These are phyloP conservation scores for Pestalotiopsis sp. DNA, from an alignment of 2,329 filamentous ascomycete genomes.

Conservation along the genomic window DNA sequence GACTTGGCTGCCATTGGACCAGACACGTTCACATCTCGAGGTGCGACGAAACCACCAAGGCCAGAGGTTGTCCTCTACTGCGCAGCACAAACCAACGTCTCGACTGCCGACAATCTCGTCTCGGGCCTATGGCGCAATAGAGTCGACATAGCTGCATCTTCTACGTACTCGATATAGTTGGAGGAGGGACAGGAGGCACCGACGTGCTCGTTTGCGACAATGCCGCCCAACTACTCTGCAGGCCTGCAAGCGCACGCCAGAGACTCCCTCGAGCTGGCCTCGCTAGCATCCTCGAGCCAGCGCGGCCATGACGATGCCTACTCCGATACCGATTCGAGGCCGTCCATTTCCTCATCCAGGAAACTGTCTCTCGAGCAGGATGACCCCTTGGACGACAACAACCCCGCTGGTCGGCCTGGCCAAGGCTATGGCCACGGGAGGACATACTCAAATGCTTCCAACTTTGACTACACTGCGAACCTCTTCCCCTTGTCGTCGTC, in stretches of 20 bases:
- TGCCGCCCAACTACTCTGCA: constrained; percentile 45
- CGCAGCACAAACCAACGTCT: background rate
- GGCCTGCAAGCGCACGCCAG: constrained; percentile 57
- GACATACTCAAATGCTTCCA: constrained; percentile 87
- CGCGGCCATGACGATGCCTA: constrained; percentile 61
- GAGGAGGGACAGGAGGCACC: background rate
- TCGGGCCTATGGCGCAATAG: background rate
- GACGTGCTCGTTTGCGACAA: constrained; percentile 23
- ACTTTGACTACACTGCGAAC: constrained; percentile 93
- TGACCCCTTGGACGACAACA: constrained; percentile 72
- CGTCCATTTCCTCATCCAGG: constrained; percentile 90
- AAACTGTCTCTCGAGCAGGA: constrained; percentile 87
- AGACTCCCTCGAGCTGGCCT: constrained; percentile 96
- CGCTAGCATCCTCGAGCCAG: constrained; percentile 79
- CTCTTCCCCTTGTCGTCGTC: constrained; percentile 91
- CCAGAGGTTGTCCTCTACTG: background rate
- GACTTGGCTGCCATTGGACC: background rate
- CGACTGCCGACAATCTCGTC: background rate
- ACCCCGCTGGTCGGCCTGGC: constrained; percentile 48
- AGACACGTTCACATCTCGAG: background rate
- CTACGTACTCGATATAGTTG: background rate
- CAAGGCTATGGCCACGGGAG: constrained; percentile 56
- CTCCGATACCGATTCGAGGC: constrained; percentile 72
- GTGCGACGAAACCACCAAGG: background rate
- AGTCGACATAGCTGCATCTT: background rate